Evolutionary conservation across 2,329 filamentous ascomycete species (phyloP), one percentile per base, ranked within the genome.

Genomic region (Colletotrichum chrysophilum): DNA sequence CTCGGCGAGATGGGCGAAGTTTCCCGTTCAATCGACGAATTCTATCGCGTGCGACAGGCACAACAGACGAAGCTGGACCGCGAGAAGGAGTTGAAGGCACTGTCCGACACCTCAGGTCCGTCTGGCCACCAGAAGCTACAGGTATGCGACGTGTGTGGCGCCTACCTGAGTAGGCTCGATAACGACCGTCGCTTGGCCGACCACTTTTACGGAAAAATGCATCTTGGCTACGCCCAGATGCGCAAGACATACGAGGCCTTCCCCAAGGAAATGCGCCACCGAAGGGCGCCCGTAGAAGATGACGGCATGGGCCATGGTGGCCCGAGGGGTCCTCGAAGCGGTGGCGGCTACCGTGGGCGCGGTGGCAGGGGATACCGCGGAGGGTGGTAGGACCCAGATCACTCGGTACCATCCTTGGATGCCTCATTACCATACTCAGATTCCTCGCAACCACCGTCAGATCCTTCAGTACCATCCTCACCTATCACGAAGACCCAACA

Each of bases 121-220:
- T 96, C 93, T 0, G 97, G 97, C 21, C 97, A 99, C 85, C 97
- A 99, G 88, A 99, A 99, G 85, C 89, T 99, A 55, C 97, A 99
- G 84, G 97, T 99, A 62, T 99, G 97, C 89, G 97, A 99, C 85
- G 97, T 98, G 1, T 99, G 97, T 84, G 97, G 97, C 77, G 97
- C 97, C 7, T 99, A 98, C 84, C 90, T 99, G 48, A 96, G 93
- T 77, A 89, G 97, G 26, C 90, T 99, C 36, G 97, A 99, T 83
- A 99, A 99, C 82, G 97, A 99, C 84, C 91, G 97, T 43, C 91
- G 97, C 34, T 85, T 99, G 82, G 97, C 97, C 24, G 97, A 99
- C 83, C 97, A 99, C 84, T 99, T 99, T 83, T 98, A 98, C 85
- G 97, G 97, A 26, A 99, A 99, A 89, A 99, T 99, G 97, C 97